Evolutionary conservation across 2,329 filamentous ascomycete genomes (phyloP).

Genomic region (Penicillium sp.): DNA sequence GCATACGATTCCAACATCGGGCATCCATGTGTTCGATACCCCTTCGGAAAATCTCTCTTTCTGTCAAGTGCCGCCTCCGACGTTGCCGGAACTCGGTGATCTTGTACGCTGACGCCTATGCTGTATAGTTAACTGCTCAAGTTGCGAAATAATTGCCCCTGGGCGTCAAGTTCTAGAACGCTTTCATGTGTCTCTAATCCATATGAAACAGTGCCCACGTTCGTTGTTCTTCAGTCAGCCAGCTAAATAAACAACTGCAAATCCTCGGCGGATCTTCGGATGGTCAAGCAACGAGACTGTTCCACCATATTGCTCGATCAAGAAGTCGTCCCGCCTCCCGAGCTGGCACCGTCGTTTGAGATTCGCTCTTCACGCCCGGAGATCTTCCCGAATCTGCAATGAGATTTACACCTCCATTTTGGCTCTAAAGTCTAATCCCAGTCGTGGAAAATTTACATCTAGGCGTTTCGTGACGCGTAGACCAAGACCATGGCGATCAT

Average conservation of each 20-base stretch:
- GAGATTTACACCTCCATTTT: neutral
- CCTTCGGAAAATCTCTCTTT: too few relatives aligned
- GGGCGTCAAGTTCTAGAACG: neutral
- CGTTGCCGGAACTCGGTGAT: too few relatives aligned
- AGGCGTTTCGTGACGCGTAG: neutral
- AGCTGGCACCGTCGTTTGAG: constrained; percentile 15
- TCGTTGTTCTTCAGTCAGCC: neutral
- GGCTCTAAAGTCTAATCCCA: neutral
- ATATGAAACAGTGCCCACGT: neutral
- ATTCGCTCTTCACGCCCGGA: constrained; percentile 10
- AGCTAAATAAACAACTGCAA: neutral
- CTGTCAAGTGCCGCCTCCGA: too few relatives aligned
- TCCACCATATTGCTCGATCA: constrained; percentile 12
- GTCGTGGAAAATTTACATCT: constrained; percentile 18
- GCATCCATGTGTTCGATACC: too few relatives aligned
- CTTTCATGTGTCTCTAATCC: neutral
- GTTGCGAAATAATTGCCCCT: neutral
- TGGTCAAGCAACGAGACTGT: neutral
- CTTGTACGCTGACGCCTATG: too few relatives aligned
- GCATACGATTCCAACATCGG: too few relatives aligned
- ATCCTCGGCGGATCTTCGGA: constrained; percentile 5
- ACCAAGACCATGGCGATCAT: constrained; percentile 1
- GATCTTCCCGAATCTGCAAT: constrained; percentile 16
- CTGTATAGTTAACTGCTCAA: too few relatives aligned
- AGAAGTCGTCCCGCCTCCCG: constrained; percentile 1